A percentile compares a stretch with the other conserved stretches of the same genome.
Evolutionary conservation across 148 eudicot species (phyloP).

Genomic region (Silene latifolia): DNA sequence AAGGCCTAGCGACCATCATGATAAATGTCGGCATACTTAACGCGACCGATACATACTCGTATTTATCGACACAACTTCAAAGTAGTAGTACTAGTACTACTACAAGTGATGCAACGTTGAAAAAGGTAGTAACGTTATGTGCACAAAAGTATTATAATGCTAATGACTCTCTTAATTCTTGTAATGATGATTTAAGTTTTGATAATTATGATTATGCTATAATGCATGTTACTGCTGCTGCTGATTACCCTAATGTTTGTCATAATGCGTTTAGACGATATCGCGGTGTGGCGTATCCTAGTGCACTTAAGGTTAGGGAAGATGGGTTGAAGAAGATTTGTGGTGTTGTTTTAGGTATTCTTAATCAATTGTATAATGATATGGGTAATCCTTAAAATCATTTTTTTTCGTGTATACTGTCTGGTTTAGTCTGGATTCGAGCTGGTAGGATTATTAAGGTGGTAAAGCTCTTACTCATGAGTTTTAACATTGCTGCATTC

Average conservation of each 20-base stretch:
- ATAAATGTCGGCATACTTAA: slow-evolving; percentile 47
- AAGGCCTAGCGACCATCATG: slow-evolving; percentile 67
- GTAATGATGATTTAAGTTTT: slow-evolving; percentile 38
- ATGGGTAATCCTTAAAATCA: not conserved
- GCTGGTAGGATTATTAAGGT: no score
- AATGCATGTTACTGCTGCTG: slow-evolving; percentile 59
- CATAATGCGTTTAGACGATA: slow-evolving; percentile 47
- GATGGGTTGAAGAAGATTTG: slow-evolving; percentile 69
- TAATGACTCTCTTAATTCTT: slow-evolving; percentile 43
- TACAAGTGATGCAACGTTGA: slow-evolving; percentile 27
- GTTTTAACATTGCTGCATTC: no score
- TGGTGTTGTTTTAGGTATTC: slow-evolving; percentile 63
- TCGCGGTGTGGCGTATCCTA: slow-evolving; percentile 51
- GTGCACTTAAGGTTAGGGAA: slow-evolving; percentile 50
- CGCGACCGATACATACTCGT: slow-evolving; percentile 50
- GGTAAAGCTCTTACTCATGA: no score
- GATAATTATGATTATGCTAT: slow-evolving; percentile 68
- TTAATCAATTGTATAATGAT: slow-evolving; percentile 40
- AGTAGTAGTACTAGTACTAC: not conserved
- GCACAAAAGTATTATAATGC: slow-evolving; percentile 54
- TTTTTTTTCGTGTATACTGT: no score
- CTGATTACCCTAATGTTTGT: slow-evolving; percentile 69
- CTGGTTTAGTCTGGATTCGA: no score
- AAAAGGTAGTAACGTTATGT: slow-evolving; percentile 48
- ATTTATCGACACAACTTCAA: slow-evolving; percentile 45